Percentiles rank a stretch among this genome's conserved stretches.
Conservation (phyloP, 352 stramenopile genomes). For the Globisporangium nagaii region DNA sequence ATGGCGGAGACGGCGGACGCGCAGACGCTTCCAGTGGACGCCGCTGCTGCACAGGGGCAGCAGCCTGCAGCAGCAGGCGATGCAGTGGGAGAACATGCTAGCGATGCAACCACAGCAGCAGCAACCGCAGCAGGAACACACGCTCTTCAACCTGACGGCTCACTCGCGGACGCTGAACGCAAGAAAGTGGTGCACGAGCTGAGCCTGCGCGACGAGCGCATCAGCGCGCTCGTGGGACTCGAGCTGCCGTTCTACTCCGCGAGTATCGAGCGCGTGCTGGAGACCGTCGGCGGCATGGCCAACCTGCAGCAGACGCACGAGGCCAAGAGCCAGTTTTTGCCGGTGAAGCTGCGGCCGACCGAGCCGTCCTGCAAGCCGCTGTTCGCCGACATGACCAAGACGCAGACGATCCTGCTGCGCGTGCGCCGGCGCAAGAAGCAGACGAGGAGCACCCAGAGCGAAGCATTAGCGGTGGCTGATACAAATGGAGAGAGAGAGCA, state of each 20-base stretch:
- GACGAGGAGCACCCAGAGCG: slow-evolving; percentile 6
- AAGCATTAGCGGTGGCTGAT: background rate
- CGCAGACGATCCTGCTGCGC: slow-evolving; percentile 63
- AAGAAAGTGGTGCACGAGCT: slow-evolving; percentile 12
- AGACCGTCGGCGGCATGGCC: slow-evolving; percentile 50
- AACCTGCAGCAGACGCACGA: slow-evolving; percentile 63
- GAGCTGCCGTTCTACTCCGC: slow-evolving; percentile 63
- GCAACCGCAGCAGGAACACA: background rate
- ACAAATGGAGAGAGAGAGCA: background rate
- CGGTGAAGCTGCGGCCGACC: slow-evolving; percentile 63
- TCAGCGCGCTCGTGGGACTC: slow-evolving; percentile 51
- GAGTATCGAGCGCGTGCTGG: slow-evolving; percentile 38
- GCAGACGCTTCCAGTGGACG: background rate
- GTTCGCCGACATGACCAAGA: slow-evolving; percentile 78
- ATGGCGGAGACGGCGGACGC: background rate
- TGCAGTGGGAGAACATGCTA: background rate
- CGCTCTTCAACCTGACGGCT: background rate
- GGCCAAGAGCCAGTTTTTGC: slow-evolving; percentile 68
- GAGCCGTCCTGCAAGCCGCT: slow-evolving; percentile 82
- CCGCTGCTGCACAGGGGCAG: background rate
- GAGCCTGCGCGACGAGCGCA: slow-evolving; percentile 20
- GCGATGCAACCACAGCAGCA: background rate
- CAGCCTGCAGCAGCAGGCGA: background rate
- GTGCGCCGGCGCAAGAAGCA: slow-evolving; percentile 36
- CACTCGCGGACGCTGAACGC: no score